Evolutionary conservation across 192 early-diverging fungal species (phyloP), one percentile per base, ranked within the genome.

Genomic region (Phycomyces blakesleeanus): DNA sequence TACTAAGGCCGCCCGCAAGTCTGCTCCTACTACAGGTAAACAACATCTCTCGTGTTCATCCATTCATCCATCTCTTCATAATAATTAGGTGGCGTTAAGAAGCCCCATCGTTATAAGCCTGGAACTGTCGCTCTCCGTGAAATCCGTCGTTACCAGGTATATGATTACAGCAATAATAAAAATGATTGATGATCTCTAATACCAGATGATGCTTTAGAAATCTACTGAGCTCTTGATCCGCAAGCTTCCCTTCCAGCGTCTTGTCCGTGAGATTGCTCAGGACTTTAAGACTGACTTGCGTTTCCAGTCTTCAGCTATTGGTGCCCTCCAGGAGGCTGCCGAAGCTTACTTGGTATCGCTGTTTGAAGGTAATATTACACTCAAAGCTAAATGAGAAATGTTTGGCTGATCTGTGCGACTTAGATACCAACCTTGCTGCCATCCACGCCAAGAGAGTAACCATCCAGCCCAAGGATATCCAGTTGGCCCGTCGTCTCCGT

Each of bases 381-480:
- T 7, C 29, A n/a, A n/a, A n/a, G n/a, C 7, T 34, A 34, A 34
- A 34, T 34, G 29, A 34, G 29, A 34, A 34, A 34, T 7, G 7
- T 34, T 34, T 34, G 29, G 29, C 29, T 34, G 29, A 34, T 34
- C 29, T 34, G 29, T 34, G 7, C 29, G 29, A 34, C 29, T 26
- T 95, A 81, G 96, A 98, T 80, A 99, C 96, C 72, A 99, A 99
- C 78, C 81, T 99, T 75, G 96, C 96, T 42, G 97, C 95, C 68
- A 70, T 75, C 86, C 97, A 98, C 79, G 97, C 94, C 78, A 97
- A 97, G 88, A 89, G 97, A 81, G 97, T 99, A 66, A 99, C 97
- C 76, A 99, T 99, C 78, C 96, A 98, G 83, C 97, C 96, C 72
- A 97, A 97, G 88, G 97, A 99, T 81, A 92, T 98, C 74, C 97